These are phyloP conservation scores for Suillus weaverae DNA, from an alignment of 768 basidiomycete genomes.

Conservation along the genomic window DNA sequence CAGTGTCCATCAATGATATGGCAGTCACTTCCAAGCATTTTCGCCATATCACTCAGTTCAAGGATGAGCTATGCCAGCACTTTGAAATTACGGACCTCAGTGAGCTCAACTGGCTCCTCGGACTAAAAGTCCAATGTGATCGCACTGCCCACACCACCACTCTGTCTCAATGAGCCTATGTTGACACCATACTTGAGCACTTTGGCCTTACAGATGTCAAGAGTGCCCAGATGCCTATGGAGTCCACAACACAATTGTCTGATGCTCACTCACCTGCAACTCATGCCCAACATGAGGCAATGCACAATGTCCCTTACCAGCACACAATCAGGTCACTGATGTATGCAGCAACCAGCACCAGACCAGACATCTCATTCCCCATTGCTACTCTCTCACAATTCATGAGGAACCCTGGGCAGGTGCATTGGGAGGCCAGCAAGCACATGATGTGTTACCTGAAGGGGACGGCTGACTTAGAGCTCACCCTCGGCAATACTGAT, in stretches of 20 bases:
- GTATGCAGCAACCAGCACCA: constrained; percentile 33
- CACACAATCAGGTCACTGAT: constrained; percentile 33
- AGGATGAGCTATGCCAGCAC: too few relatives aligned
- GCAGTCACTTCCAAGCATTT: too few relatives aligned
- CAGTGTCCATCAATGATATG: too few relatives aligned
- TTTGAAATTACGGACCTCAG: too few relatives aligned
- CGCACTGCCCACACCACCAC: too few relatives aligned
- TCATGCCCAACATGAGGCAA: not conserved
- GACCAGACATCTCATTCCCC: constrained; percentile 35
- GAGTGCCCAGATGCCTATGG: not conserved
- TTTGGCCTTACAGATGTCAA: too few relatives aligned
- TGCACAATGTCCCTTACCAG: constrained; percentile 19
- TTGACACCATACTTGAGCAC: too few relatives aligned
- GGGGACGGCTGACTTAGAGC: constrained; percentile 3
- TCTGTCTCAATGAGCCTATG: too few relatives aligned
- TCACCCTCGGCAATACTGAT: not conserved
- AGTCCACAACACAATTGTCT: not conserved
- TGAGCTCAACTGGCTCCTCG: too few relatives aligned
- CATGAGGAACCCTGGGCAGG: not conserved
- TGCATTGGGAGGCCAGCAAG: constrained; percentile 6
- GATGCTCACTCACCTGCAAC: not conserved
- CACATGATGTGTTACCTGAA: constrained; percentile 15
- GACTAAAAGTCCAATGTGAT: too few relatives aligned
- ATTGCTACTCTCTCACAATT: constrained; percentile 11
- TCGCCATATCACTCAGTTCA: too few relatives aligned